Percentiles rank a stretch among this genome's conserved stretches.
Conservation (phyloP, 352 stramenopile species). For the Phytophthora ohioensis region DNA sequence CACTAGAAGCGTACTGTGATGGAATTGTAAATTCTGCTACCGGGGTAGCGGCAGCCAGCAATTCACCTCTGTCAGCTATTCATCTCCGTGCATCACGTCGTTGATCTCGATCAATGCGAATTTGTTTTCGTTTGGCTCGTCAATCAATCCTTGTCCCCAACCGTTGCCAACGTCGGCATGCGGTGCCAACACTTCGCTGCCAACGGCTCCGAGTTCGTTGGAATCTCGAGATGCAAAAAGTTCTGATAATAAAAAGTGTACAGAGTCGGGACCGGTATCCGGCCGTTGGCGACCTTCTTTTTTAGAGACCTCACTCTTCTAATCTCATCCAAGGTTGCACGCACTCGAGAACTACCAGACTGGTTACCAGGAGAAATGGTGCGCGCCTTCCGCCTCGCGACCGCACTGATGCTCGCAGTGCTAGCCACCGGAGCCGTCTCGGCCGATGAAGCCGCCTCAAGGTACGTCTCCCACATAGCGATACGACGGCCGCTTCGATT, state of each 20-base stretch:
- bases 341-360: neutral
- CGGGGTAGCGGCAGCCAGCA: too few relatives aligned
- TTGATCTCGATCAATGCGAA: neutral
- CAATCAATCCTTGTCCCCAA: too few relatives aligned
- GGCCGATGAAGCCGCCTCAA: constrained; percentile 18
- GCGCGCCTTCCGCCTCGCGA: constrained; percentile 17
- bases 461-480: constrained; percentile 16
- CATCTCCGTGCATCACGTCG: neutral
- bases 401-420: constrained; percentile 25
- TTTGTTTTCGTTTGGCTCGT: neutral
- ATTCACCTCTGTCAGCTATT: too few relatives aligned
- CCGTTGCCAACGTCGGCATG: neutral
- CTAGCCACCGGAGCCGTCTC: constrained; percentile 19
- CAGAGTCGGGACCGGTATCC: constrained; percentile 1
- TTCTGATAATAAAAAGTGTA: constrained; percentile 2
- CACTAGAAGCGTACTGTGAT: too few relatives aligned
- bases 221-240: constrained; percentile 12
- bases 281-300: constrained; percentile 7
- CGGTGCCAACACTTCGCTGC: too few relatives aligned
- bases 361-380: constrained; percentile 12
- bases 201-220: neutral
- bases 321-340: constrained; percentile 9
- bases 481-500: neutral
- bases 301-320: constrained; percentile 12
- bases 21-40: too few relatives aligned